Base-by-base conservation (phyloP, 2,329 filamentous ascomycete genomes). In the Allantophomopsis lycopodina region DNA sequence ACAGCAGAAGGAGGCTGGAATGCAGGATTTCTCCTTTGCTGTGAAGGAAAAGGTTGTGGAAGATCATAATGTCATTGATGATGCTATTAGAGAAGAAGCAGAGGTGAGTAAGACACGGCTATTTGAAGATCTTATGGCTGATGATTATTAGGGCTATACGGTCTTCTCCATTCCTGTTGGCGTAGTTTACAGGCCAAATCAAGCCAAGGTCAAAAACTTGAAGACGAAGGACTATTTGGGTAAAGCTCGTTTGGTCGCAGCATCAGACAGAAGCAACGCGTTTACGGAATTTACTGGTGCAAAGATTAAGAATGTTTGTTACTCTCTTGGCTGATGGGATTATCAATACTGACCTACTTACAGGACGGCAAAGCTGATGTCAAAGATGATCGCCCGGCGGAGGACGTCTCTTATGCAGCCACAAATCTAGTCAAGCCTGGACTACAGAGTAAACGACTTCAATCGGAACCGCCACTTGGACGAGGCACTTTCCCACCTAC, bases 121-220 rank as follows among this genome's bases (percentile, higher is more conserved):
- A 14, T 8, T 21, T 37, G 44, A 14, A 15, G 31, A 6, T 28
- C 16, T 33, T 17, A 14, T 34, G 3, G 32, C 32, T 34, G 10
- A 34, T 14, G 32, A 32, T 30, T 23, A 10, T 35, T 45, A 94
- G 83, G 91, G 89, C 36, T 98, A 98, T 56, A 96, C 91, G 1
- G 91, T 98, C 33, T 98, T 98, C 63, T 96, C 88, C 0, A 96
- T 96, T 39, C 91, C 91, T 1, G 88, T 96, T 11, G 91, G 91
- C 17, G 84, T 95, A 23, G 75, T 98, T 13, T 98, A 96, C 61
- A 73, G 91, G 42, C 91, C 91, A 16, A 96, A 95, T 56, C 88
- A 94, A 54, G 88, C 91, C 46, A 98, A 98, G 62, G 91, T 98
- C 49, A 93, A 93, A 62, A 98, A 98, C 55, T 68, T 98, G 53